Conservation (phyloP, 2,329 filamentous ascomycete genomes). For the Hysterium pulicare region DNA sequence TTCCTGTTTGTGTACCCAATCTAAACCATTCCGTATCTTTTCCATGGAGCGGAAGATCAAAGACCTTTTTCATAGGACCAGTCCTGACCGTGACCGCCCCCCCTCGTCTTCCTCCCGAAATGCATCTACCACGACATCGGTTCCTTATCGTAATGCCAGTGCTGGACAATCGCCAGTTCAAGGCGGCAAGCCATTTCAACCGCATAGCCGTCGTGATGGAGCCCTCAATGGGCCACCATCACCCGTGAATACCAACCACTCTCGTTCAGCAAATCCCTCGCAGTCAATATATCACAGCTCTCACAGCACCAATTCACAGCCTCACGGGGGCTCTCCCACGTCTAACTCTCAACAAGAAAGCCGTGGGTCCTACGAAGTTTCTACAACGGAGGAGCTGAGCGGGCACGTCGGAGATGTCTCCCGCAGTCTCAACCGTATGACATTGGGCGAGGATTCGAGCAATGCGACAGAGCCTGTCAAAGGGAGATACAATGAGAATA, state of each 20-base stretch:
- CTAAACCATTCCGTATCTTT: no score
- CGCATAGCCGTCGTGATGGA: no score
- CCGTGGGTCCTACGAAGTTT: no score
- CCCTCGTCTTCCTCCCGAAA: background rate
- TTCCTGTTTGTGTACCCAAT: no score
- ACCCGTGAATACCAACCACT: no score
- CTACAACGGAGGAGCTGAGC: no score
- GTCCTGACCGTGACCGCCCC: background rate
- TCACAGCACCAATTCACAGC: no score
- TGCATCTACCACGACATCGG: background rate
- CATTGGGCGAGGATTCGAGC: slow-evolving; percentile 18
- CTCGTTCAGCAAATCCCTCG: no score
- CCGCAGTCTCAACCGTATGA: slow-evolving; percentile 13
- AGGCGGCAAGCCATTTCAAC: slow-evolving; percentile 42
- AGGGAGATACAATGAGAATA: slow-evolving; percentile 53
- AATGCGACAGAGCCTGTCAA: slow-evolving; percentile 11
- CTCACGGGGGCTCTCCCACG: no score
- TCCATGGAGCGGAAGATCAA: slow-evolving; percentile 1
- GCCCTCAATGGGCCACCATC: no score
- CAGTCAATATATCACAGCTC: no score
- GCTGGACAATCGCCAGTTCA: slow-evolving; percentile 46
- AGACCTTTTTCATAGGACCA: background rate
- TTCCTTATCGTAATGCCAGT: background rate
- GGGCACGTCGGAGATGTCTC: background rate
- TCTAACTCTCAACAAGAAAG: no score